Base-by-base conservation (phyloP, 192 early-diverging fungal species). In the Coemansia sp. region DNA sequence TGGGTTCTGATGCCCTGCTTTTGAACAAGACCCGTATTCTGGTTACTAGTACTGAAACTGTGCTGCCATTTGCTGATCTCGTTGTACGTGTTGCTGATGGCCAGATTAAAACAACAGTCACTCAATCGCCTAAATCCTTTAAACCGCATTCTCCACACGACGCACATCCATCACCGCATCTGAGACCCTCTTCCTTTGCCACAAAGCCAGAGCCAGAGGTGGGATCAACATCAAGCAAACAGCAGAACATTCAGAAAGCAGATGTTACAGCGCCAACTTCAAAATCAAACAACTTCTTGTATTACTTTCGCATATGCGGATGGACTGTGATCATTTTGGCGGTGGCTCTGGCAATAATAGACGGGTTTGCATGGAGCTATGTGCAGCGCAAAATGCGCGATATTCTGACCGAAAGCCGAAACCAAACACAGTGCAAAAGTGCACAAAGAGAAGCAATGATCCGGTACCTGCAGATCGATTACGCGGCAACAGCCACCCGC, bases 1-100 rank as follows among this genome's bases (percentile, higher is more conserved):
- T 62, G 52, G 87, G 86, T 0, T 41, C 68, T 5, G 4, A 41
- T 6, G 69, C 62, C 1, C 68, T 85, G 13, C 76, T 95, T 9
- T 64, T 61, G 1, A 82, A 74, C 37, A 93, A 93, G 75, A 93
- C 94, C 0, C 83, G 93, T 45, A 63, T 97, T 13, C 72, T 97
- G 67, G 93, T 93, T 1, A 95, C 94, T 4, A 61, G 47, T 41
- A 39, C 26, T 12, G 13, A 65, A 15, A 13, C 16, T 8, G 22
- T 72, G 5, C 13, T 51, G 13, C 47, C 58, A 2, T 66, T 52
- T 55, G 69, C 63, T 11, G 43, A 63, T 39, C 13, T 51, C 6
- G 46, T 71, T 41, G 36, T 71, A 42, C 1, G 15, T 22, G 57
- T 71, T 4, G 57, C 22, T 19, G 57, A 40, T 56, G 61, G 67